Conservation (phyloP, 108 stramenopile genomes). For the Cyclostephanos tholiformis region DNA sequence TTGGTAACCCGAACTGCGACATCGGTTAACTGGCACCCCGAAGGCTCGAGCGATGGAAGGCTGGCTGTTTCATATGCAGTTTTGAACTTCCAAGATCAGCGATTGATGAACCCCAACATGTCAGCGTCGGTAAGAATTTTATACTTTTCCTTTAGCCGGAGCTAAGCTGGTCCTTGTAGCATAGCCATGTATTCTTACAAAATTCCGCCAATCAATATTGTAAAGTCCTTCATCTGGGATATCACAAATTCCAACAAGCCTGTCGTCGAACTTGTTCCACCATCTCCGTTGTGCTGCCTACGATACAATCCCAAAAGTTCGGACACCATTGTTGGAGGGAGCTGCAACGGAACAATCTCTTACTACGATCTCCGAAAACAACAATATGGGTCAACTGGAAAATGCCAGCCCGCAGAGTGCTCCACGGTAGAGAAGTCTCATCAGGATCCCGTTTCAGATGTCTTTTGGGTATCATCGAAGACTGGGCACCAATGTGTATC, state of each 20-base stretch:
- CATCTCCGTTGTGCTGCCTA: slow-evolving; percentile 79
- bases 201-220: neutral
- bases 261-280: slow-evolving; percentile 75
- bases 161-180: slow-evolving; percentile 10
- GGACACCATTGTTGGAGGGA: slow-evolving; percentile 81
- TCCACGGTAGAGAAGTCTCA: slow-evolving; percentile 86
- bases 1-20: slow-evolving; percentile 76
- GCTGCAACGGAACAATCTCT: slow-evolving; percentile 87
- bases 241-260: slow-evolving; percentile 89
- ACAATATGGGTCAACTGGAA: slow-evolving; percentile 54
- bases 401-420: slow-evolving; percentile 65
- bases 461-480: slow-evolving; percentile 89
- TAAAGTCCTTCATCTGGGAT: slow-evolving; percentile 88
- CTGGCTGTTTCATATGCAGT: slow-evolving; percentile 87
- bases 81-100: slow-evolving; percentile 82
- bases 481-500: slow-evolving; percentile 86
- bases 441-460: slow-evolving; percentile 90
- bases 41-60: slow-evolving; percentile 65
- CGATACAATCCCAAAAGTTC: slow-evolving; percentile 86
- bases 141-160: neutral
- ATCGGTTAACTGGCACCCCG: slow-evolving; percentile 91
- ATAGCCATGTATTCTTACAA: neutral
- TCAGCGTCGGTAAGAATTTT: slow-evolving; percentile 49
- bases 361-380: slow-evolving; percentile 78
- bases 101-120: slow-evolving; percentile 53